Conservation (phyloP, 73 alveolate genomes). For the Symbiodinium pilosum region DNA sequence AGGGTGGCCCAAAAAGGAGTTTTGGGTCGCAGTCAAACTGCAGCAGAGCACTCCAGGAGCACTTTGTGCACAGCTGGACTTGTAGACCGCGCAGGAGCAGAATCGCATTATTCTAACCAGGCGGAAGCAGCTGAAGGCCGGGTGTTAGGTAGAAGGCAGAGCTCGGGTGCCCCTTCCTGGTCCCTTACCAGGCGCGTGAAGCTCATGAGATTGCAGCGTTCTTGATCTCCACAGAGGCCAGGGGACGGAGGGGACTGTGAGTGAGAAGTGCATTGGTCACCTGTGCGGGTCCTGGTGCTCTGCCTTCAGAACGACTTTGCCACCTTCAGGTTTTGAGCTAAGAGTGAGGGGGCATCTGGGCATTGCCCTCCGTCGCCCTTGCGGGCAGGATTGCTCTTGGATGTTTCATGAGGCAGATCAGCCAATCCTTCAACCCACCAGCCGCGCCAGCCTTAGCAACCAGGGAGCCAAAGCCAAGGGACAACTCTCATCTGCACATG, state of each 20-base stretch:
- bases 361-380: too few relatives aligned
- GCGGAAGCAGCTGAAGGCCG: neutral
- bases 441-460: neutral
- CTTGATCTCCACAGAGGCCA: neutral
- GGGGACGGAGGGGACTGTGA: neutral
- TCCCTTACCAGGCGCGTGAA: neutral
- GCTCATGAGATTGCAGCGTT: neutral
- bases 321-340: neutral
- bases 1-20: neutral
- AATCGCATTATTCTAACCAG: neutral
- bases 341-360: too few relatives aligned
- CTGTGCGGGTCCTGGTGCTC: neutral
- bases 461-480: too few relatives aligned
- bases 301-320: slow-evolving; percentile 3
- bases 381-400: too few relatives aligned
- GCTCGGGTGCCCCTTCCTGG: neutral
- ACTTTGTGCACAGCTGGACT: neutral
- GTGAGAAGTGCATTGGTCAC: neutral
- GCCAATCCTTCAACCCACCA: neutral
- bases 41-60: neutral
- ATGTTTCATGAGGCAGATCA: neutral
- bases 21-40: neutral
- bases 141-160: too few relatives aligned
- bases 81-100: neutral
- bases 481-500: too few relatives aligned